Conservation (phyloP, 148 eudicot genomes). For the Heliamphora exappendiculata region DNA sequence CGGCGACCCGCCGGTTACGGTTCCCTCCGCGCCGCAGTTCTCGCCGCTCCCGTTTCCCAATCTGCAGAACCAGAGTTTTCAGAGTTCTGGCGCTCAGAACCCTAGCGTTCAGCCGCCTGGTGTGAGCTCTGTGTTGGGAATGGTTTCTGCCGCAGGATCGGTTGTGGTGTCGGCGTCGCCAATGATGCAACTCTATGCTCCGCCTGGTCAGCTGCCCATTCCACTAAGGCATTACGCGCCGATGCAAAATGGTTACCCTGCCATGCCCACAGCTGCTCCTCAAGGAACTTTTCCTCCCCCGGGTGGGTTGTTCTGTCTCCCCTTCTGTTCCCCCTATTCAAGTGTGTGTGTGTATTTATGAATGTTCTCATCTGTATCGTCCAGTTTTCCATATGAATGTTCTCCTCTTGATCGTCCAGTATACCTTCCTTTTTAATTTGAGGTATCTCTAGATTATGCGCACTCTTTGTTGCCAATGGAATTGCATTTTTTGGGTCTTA, state of each 20-base stretch:
- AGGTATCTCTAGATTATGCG: neutral
- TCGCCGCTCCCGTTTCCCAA: conserved; percentile 39
- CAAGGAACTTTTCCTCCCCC: conserved; percentile 56
- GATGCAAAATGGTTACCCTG: conserved; percentile 53
- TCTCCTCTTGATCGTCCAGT: neutral
- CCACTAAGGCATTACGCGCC: conserved; percentile 38
- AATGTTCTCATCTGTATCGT: neutral
- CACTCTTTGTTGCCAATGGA: neutral
- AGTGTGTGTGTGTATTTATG: neutral
- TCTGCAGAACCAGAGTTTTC: conserved; percentile 24
- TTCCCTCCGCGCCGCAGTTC: conserved; percentile 38
- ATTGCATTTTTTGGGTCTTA: neutral
- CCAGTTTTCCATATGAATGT: neutral
- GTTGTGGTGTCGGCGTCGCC: conserved; percentile 7
- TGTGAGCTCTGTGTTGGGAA: conserved; percentile 20
- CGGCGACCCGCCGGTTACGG: conserved; percentile 39
- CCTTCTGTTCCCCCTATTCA: neutral
- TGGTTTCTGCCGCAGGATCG: neutral
- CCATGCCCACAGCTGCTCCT: conserved; percentile 23
- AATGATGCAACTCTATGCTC: conserved; percentile 23
- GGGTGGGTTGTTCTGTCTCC: conserved; percentile 52
- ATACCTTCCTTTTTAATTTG: conserved; percentile 3
- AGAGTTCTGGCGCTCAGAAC: conserved; percentile 19
- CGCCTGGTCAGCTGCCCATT: conserved; percentile 38
- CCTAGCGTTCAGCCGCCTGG: conserved; percentile 47